phyloP scores from a whole-genome alignment of 2,329 filamentous ascomycete genomes.

The Aspergillus neoniger region DNA sequence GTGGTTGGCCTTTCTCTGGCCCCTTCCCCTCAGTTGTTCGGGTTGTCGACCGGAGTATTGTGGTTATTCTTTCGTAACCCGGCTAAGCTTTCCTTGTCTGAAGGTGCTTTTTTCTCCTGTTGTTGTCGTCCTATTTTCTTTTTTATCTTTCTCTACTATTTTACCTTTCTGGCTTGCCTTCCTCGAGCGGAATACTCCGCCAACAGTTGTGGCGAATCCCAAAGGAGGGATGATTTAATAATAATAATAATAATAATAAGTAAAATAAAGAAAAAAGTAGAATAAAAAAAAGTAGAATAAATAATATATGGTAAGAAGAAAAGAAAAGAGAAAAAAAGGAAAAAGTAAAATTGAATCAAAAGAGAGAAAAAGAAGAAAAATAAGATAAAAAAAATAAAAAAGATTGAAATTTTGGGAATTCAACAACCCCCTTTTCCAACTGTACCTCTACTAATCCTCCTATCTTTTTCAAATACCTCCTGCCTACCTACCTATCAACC shows the following conservation, averaged over 20 bases:
- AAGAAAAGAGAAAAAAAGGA: background rate
- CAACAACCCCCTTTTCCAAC: constrained; percentile 1
- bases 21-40: constrained; percentile 23
- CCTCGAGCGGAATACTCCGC: constrained; percentile 21
- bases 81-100: constrained; percentile 31
- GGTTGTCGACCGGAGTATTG: constrained; percentile 6
- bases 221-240: background rate
- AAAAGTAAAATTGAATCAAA: background rate
- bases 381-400: background rate
- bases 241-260: background rate
- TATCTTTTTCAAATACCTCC: constrained; percentile 1
- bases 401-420: background rate
- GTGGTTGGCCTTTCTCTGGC: constrained; percentile 10
- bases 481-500: background rate
- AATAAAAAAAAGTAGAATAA: background rate
- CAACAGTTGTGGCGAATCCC: constrained; percentile 24
- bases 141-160: constrained; percentile 2
- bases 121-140: background rate
- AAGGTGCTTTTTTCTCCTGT: constrained; percentile 1
- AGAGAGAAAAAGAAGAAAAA: background rate
- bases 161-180: constrained; percentile 7
- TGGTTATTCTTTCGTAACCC: constrained; percentile 15
- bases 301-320: background rate
- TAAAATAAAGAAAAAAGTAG: background rate
- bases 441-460: constrained; percentile 4